phyloP scores from a whole-genome alignment of 495 filamentous ascomycete species.

The Tuber indicum region DNA sequence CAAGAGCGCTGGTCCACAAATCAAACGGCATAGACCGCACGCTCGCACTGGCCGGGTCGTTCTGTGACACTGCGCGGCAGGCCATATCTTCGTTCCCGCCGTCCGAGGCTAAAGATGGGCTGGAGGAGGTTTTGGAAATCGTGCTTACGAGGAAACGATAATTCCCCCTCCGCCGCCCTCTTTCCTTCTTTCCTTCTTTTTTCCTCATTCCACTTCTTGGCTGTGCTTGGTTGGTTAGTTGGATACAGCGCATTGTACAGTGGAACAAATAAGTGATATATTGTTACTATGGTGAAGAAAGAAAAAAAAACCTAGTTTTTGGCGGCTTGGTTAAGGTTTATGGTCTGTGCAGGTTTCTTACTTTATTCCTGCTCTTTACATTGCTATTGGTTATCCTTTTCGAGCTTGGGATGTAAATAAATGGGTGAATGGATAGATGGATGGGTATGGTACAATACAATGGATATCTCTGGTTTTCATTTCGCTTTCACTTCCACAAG shows the following conservation, averaged over 20 bases:
- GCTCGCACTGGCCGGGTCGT: constrained; percentile 77
- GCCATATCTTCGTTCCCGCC: constrained; percentile 78
- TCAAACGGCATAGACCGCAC: constrained; percentile 81
- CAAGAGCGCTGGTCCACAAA: constrained; percentile 69
- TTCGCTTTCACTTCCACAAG: not conserved
- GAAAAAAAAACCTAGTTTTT: not conserved
- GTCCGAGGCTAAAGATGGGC: constrained; percentile 81
- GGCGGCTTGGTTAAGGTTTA: not conserved
- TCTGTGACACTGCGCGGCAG: constrained; percentile 76
- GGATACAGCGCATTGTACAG: not conserved
- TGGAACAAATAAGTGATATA: not conserved
- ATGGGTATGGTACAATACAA: not conserved
- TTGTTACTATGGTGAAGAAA: too few species aligned
- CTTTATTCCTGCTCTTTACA: not conserved
- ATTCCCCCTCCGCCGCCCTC: not conserved
- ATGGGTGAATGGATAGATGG: not conserved
- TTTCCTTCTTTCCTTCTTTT: not conserved
- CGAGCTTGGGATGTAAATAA: not conserved
- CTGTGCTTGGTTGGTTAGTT: not conserved
- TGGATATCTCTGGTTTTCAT: not conserved
- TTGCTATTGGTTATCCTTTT: not conserved
- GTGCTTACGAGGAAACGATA: constrained; percentile 84
- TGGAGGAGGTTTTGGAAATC: constrained; percentile 90
- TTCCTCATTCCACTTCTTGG: not conserved
- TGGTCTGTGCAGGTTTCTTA: not conserved